Evolutionary conservation across 352 stramenopile species (phyloP).

Genomic region (Paralagenidium karlingii): DNA sequence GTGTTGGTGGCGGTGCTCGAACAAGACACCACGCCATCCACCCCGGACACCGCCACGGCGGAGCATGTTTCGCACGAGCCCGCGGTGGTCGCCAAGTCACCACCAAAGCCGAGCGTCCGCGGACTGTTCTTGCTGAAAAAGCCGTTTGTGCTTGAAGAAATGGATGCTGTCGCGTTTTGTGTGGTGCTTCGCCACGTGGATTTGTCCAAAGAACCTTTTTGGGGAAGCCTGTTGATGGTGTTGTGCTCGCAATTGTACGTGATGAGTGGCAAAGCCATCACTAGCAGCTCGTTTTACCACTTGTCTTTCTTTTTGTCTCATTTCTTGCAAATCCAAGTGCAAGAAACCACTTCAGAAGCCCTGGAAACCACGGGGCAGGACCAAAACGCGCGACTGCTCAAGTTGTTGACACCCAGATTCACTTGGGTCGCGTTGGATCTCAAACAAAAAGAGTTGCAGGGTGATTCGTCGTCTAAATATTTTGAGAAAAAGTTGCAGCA

Average conservation of each 20-base stretch:
- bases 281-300: conserved; percentile 22
- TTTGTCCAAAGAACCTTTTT: conserved; percentile 32
- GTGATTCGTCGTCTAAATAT: conserved; percentile 45
- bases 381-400: conserved; percentile 27
- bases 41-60: not conserved
- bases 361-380: conserved; percentile 7
- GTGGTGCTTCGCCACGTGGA: conserved; percentile 38
- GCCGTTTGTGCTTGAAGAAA: too few species aligned
- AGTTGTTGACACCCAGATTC: conserved; percentile 33
- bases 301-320: conserved; percentile 28
- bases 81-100: conserved; percentile 46
- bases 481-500: conserved; percentile 49
- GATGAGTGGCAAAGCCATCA: conserved; percentile 18
- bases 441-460: conserved; percentile 71
- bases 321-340: conserved; percentile 34
- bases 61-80: conserved; percentile 11
- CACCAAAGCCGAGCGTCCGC: conserved; percentile 18
- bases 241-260: conserved; percentile 48
- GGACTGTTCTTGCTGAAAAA: too few species aligned
- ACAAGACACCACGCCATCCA: conserved; percentile 3
- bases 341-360: conserved; percentile 4
- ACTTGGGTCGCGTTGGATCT: conserved; percentile 63
- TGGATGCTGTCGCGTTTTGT: conserved; percentile 33
- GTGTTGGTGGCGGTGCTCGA: conserved; percentile 39
- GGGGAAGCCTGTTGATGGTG: conserved; percentile 45